A percentile compares a stretch with the other conserved stretches of the same genome.
phyloP scores from a whole-genome alignment of 768 basidiomycete species.

The Russula sp. region DNA sequence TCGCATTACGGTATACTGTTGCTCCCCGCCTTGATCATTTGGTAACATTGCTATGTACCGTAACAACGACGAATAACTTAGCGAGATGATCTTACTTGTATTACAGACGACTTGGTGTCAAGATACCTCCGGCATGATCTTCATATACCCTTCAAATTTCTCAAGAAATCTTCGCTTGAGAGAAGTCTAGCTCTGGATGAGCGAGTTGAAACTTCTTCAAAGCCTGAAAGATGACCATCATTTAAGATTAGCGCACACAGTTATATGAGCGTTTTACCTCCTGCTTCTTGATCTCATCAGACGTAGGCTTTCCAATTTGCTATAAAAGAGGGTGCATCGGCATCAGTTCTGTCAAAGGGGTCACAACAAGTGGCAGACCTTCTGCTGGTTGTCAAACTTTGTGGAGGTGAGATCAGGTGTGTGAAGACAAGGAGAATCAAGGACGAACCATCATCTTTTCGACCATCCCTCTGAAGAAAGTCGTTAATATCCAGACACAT shows the following conservation, averaged over 20 bases:
- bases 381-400: conserved; percentile 78
- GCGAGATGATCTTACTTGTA: conserved; percentile 4
- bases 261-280: conserved; percentile 49
- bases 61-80: conserved; percentile 4
- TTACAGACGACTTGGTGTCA: neutral
- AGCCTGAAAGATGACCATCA: conserved; percentile 45
- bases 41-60: conserved; percentile 1
- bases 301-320: conserved; percentile 96
- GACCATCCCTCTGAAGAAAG: conserved; percentile 76
- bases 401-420: neutral
- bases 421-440: conserved; percentile 11
- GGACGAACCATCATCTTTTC: conserved; percentile 99
- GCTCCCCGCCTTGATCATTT: neutral
- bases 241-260: conserved; percentile 2
- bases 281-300: conserved; percentile 89
- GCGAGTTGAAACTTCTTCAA: conserved; percentile 84
- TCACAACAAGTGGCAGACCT: conserved; percentile 42
- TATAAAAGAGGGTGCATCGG: conserved; percentile 36
- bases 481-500: conserved; percentile 6
- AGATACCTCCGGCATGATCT: neutral
- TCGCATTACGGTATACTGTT: neutral
- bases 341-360: neutral
- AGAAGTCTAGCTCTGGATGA: conserved; percentile 95
- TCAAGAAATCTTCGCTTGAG: conserved; percentile 83
- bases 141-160: neutral